A percentile compares a stretch with the other conserved stretches of the same genome.
These are phyloP conservation scores for Pseudopediastrum boryanum DNA, from an alignment of 139 green algal genomes.

Conservation along the genomic window DNA sequence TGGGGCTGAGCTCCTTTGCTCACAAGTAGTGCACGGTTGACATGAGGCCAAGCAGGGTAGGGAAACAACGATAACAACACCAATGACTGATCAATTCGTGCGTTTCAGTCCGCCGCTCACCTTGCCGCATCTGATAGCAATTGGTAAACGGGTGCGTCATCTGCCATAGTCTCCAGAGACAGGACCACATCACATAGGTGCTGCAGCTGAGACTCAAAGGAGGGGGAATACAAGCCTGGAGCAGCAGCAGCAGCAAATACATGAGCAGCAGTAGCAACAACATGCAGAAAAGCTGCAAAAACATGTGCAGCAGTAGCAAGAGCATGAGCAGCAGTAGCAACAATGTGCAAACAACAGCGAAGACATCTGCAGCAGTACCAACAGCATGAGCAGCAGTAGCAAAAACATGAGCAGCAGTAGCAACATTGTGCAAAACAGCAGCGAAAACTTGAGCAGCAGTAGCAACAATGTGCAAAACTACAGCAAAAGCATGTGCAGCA, in stretches of 20 bases:
- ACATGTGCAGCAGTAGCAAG: no score
- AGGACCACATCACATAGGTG: slow-evolving; percentile 71
- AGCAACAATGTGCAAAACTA: no score
- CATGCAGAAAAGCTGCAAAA: not conserved
- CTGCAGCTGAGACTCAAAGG: slow-evolving; percentile 43
- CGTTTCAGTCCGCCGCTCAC: not conserved
- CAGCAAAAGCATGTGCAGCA: not conserved
- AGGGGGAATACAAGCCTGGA: slow-evolving; percentile 42
- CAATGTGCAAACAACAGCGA: slow-evolving; percentile 26
- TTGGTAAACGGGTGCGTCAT: slow-evolving; percentile 60
- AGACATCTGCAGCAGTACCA: slow-evolving; percentile 24
- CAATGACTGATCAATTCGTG: not conserved
- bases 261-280: not conserved
- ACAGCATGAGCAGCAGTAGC: slow-evolving; percentile 4
- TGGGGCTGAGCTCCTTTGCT: not conserved
- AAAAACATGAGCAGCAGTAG: not conserved
- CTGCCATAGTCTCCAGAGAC: slow-evolving; percentile 56
- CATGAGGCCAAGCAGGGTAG: not conserved
- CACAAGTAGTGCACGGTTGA: no score
- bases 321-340: no score
- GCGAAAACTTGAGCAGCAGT: not conserved
- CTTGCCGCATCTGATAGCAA: slow-evolving; percentile 63
- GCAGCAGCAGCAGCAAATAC: no score
- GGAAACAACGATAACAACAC: not conserved
- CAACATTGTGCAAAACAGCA: not conserved